Percentiles rank a stretch among this genome's conserved stretches.
These are phyloP conservation scores for Mucor sp. DNA, from an alignment of 371 early-diverging fungal species.

Conservation along the genomic window DNA sequence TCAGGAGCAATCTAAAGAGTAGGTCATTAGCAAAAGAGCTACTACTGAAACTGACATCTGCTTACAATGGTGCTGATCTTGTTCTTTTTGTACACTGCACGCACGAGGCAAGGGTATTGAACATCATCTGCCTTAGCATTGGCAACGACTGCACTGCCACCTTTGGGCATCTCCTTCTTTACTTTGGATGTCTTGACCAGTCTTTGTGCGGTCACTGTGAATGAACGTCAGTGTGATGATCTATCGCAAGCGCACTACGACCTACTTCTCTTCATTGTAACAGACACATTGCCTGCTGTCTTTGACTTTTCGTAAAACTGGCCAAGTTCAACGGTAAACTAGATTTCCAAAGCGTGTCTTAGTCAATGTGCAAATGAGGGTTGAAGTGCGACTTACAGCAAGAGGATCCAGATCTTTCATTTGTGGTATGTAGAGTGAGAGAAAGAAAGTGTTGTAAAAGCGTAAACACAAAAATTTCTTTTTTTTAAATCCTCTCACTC, in stretches of 20 bases:
- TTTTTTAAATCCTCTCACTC: neutral
- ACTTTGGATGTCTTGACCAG: slow-evolving; percentile 26
- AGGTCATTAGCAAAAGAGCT: neutral
- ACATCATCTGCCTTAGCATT: slow-evolving; percentile 18
- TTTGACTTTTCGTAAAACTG: slow-evolving; percentile 44
- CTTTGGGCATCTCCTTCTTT: slow-evolving; percentile 41
- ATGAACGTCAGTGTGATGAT: neutral
- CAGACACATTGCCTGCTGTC: slow-evolving; percentile 43
- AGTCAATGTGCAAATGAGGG: neutral
- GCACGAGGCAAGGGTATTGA: slow-evolving; percentile 41
- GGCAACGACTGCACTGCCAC: slow-evolving; percentile 28
- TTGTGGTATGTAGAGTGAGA: neutral
- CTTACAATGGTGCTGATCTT: slow-evolving; percentile 50
- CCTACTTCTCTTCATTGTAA: slow-evolving; percentile 55
- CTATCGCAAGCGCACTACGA: neutral
- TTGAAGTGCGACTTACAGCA: slow-evolving; percentile 23
- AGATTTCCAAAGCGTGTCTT: neutral
- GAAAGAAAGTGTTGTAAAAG: neutral
- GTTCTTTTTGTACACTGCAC: slow-evolving; percentile 40
- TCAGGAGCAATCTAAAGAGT: slow-evolving; percentile 35
- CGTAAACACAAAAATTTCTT: neutral
- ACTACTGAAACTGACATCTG: neutral
- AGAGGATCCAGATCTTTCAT: slow-evolving; percentile 48
- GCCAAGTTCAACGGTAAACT: slow-evolving; percentile 54
- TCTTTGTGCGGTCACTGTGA: slow-evolving; percentile 41